These are phyloP conservation scores for Biscutella laevigata DNA, from an alignment of 441 rosid genomes.

Conservation along the genomic window DNA sequence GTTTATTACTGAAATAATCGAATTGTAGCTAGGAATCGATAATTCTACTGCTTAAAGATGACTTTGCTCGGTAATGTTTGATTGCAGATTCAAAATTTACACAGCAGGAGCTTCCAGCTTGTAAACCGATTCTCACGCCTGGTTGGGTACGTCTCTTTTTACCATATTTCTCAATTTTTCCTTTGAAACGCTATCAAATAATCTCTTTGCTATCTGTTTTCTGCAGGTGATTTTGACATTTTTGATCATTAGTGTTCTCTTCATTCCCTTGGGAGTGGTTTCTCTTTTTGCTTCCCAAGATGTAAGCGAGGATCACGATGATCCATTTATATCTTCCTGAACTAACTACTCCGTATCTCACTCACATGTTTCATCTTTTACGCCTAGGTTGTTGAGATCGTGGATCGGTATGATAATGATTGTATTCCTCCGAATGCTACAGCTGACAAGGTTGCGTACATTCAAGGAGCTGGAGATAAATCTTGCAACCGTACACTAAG, in stretches of 20 bases:
- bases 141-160: constrained; percentile 51
- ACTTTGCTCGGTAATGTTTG: neutral
- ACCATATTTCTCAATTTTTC: too few relatives aligned
- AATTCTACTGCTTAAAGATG: too few relatives aligned
- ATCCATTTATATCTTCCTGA: too few relatives aligned
- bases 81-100: constrained; percentile 83
- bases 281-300: constrained; percentile 72
- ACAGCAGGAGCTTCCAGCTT: constrained; percentile 96
- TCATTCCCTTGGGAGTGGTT: constrained; percentile 84
- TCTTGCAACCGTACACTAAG: constrained; percentile 40
- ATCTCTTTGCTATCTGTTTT: neutral
- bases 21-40: neutral
- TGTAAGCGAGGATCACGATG: too few relatives aligned
- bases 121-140: constrained; percentile 96
- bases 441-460: constrained; percentile 46
- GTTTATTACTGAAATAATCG: too few relatives aligned
- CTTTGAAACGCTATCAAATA: too few relatives aligned
- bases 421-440: constrained; percentile 52
- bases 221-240: constrained; percentile 77
- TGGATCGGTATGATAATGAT: constrained; percentile 59
- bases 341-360: too few relatives aligned
- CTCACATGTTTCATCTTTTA: constrained; percentile 9
- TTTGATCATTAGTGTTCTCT: constrained; percentile 78
- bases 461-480: constrained; percentile 39
- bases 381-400: constrained; percentile 85